A percentile compares a stretch with the other conserved stretches of the same genome.
Evolutionary conservation across 495 filamentous ascomycete genomes (phyloP).

Genomic region (Trichoderma parareesei): DNA sequence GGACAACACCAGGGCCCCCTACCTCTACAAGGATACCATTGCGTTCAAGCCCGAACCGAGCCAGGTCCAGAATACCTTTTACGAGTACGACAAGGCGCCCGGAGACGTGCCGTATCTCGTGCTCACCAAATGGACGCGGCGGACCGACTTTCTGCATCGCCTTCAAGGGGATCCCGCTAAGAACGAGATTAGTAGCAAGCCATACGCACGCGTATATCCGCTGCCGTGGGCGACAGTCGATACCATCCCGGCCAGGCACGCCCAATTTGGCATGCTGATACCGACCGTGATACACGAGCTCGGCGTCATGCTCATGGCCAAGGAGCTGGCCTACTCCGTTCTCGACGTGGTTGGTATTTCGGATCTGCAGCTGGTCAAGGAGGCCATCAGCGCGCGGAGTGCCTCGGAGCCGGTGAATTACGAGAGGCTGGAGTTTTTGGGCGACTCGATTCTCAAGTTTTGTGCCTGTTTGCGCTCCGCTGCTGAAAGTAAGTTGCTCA

Average conservation of each 20-base stretch:
- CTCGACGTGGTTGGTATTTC: conserved; percentile 48
- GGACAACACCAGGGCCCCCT: conserved; percentile 20
- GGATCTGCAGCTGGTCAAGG: conserved; percentile 51
- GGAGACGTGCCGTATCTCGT: conserved; percentile 40
- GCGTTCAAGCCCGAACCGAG: conserved; percentile 29
- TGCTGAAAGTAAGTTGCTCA: conserved; percentile 36
- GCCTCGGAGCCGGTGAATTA: conserved; percentile 61
- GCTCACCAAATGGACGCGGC: conserved; percentile 43
- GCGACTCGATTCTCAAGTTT: conserved; percentile 80
- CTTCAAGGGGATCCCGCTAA: conserved; percentile 11
- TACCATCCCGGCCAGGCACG: conserved; percentile 49
- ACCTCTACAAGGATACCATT: conserved; percentile 26
- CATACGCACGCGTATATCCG: conserved; percentile 28
- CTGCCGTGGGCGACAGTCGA: conserved; percentile 33
- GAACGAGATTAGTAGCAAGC: conserved; percentile 18
- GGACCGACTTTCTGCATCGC: conserved; percentile 53
- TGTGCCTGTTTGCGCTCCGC: conserved; percentile 59
- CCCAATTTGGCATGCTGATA: conserved; percentile 61
- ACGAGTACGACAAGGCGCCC: conserved; percentile 22
- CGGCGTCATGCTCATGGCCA: conserved; percentile 55
- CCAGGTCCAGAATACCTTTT: conserved; percentile 17
- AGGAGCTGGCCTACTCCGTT: conserved; percentile 51
- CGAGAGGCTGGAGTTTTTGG: conserved; percentile 82
- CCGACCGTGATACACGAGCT: conserved; percentile 68
- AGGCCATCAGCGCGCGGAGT: conserved; percentile 61